phyloP scores from a whole-genome alignment of 352 stramenopile genomes.

The Phytophthora multivora region DNA sequence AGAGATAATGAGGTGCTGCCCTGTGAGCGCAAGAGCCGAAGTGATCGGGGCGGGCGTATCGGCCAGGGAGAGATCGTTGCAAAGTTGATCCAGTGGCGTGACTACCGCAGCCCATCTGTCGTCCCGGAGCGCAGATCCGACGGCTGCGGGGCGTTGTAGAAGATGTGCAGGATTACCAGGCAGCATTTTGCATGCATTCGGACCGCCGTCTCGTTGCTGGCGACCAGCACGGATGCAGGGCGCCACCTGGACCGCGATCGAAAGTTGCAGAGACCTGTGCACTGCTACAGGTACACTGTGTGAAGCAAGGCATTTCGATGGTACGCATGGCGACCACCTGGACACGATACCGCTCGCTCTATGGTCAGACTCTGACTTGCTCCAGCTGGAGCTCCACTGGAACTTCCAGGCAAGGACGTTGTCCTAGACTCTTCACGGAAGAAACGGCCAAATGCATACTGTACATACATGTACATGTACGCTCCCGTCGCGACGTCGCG shows the following conservation, averaged over 20 bases:
- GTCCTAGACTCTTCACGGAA: too few relatives aligned
- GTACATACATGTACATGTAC: too few relatives aligned
- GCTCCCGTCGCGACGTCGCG: slow-evolving; percentile 16
- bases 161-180: slow-evolving; percentile 33
- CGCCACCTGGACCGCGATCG: slow-evolving; percentile 8
- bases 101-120: slow-evolving; percentile 20
- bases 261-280: slow-evolving; percentile 16
- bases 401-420: too few relatives aligned
- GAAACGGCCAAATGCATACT: too few relatives aligned
- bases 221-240: slow-evolving; percentile 13
- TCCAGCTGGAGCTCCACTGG: slow-evolving; percentile 1
- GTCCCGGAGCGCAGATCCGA: slow-evolving; percentile 6
- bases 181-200: slow-evolving; percentile 16
- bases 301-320: slow-evolving; percentile 12
- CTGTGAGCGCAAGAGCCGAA: slow-evolving; percentile 22
- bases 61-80: slow-evolving; percentile 8
- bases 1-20: neutral
- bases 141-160: slow-evolving; percentile 30
- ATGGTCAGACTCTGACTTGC: slow-evolving; percentile 18
- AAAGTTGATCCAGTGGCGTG: slow-evolving; percentile 18
- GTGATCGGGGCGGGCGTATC: slow-evolving; percentile 16
- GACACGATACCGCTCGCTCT: slow-evolving; percentile 9
- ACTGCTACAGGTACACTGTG: neutral
- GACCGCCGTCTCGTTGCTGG: slow-evolving; percentile 22
- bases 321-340: slow-evolving; percentile 4